Conservation (phyloP, 1,284 basidiomycete genomes). For the Phellopilus nigrolimitatus region DNA sequence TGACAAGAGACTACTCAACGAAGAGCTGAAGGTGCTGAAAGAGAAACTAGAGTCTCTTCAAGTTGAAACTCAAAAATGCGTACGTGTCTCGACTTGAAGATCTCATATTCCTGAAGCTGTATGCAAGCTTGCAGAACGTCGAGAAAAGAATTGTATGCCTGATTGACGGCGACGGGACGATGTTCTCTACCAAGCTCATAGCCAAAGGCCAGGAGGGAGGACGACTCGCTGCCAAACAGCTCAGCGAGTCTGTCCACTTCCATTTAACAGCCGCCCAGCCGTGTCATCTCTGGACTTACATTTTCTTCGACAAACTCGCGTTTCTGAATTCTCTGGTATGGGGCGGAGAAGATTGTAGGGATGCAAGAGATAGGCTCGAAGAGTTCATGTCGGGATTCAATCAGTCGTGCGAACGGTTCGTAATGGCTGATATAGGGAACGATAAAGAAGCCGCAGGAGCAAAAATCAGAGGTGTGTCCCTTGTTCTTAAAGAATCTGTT, state of each 20-base stretch:
- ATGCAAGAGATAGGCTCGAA: constrained; percentile 44
- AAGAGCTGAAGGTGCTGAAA: constrained; percentile 6
- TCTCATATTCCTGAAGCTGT: background rate
- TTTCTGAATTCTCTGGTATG: constrained; percentile 47
- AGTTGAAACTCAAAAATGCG: constrained; percentile 13
- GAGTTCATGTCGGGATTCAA: constrained; percentile 66
- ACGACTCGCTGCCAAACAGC: constrained; percentile 44
- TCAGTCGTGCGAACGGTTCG: constrained; percentile 55
- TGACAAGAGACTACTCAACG: constrained; percentile 11
- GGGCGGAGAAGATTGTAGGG: constrained; percentile 30
- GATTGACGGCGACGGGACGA: constrained; percentile 64
- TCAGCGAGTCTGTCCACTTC: constrained; percentile 47
- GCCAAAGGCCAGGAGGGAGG: constrained; percentile 53
- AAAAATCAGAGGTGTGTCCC: constrained; percentile 59
- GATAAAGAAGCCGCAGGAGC: constrained; percentile 70
- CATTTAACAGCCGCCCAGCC: constrained; percentile 40
- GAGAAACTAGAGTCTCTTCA: constrained; percentile 12
- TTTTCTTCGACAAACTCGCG: constrained; percentile 62
- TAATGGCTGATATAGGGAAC: constrained; percentile 67
- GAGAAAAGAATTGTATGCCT: constrained; percentile 52
- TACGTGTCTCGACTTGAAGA: background rate
- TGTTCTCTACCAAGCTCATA: constrained; percentile 52
- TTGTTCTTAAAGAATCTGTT: constrained; percentile 47
- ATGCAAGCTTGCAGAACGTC: background rate
- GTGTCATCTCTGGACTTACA: constrained; percentile 55